Conservation (phyloP, 768 basidiomycete genomes). For the Mycena indigotica region DNA sequence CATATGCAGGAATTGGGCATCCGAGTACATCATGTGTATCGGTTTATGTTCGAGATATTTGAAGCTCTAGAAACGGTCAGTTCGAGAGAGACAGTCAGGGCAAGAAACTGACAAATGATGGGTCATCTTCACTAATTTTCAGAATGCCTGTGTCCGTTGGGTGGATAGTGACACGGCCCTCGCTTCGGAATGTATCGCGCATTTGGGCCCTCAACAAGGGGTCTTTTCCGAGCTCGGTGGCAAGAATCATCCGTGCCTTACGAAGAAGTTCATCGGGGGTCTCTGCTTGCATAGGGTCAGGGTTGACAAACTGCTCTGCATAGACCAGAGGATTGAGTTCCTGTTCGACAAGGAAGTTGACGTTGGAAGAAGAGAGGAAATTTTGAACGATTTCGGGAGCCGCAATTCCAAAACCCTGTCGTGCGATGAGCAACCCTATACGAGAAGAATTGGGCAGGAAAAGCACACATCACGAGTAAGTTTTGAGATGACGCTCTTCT, state of each 20-base stretch:
- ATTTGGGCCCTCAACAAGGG: slow-evolving; percentile 81
- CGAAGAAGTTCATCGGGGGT: slow-evolving; percentile 68
- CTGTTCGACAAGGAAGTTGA: slow-evolving; percentile 79
- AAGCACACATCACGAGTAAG: slow-evolving; percentile 69
- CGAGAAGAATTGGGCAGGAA: neutral
- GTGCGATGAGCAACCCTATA: neutral
- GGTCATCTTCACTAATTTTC: slow-evolving; percentile 76
- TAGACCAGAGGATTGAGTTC: slow-evolving; percentile 76
- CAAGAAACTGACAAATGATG: slow-evolving; percentile 60
- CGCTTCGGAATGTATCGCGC: slow-evolving; percentile 71
- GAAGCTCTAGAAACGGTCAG: slow-evolving; percentile 74
- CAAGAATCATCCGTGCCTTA: slow-evolving; percentile 79
- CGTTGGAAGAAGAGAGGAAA: slow-evolving; percentile 60
- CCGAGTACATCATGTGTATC: slow-evolving; percentile 65
- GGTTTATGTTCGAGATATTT: slow-evolving; percentile 89
- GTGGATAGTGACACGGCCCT: slow-evolving; percentile 74
- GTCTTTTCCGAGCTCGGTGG: slow-evolving; percentile 91
- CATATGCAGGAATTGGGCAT: slow-evolving; percentile 86
- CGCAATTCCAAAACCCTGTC: slow-evolving; percentile 81
- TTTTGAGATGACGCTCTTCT: slow-evolving; percentile 74
- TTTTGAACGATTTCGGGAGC: slow-evolving; percentile 86
- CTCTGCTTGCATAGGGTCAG: slow-evolving; percentile 59
- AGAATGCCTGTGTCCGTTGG: slow-evolving; percentile 86
- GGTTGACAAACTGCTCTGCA: slow-evolving; percentile 85
- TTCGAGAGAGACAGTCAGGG: neutral